Conservation (phyloP, 148 eudicot genomes). For the Chenopodium formosanum region DNA sequence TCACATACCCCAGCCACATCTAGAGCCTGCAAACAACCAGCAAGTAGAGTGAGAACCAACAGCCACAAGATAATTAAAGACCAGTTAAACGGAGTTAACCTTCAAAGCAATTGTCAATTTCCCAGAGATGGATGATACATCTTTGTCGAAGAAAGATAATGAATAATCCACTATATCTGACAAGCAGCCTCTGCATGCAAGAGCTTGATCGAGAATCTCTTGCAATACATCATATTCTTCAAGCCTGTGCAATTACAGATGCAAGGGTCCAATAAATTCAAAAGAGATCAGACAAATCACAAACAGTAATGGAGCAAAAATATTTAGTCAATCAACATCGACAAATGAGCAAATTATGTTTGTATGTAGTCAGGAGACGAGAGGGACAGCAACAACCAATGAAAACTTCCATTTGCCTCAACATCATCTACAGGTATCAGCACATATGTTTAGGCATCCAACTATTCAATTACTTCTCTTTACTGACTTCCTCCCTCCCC, state of each 20-base stretch:
- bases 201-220: slow-evolving; percentile 70
- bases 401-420: neutral
- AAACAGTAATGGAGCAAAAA: neutral
- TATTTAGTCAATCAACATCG: neutral
- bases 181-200: slow-evolving; percentile 61
- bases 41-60: slow-evolving; percentile 7
- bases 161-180: slow-evolving; percentile 56
- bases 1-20: slow-evolving; percentile 66
- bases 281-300: neutral
- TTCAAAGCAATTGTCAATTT: slow-evolving; percentile 67
- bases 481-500: neutral
- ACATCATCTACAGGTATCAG: neutral
- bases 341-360: neutral
- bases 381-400: neutral
- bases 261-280: slow-evolving; percentile 1
- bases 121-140: slow-evolving; percentile 44
- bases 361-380: neutral
- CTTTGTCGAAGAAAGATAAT: slow-evolving; percentile 51
- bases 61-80: neutral
- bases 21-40: slow-evolving; percentile 49
- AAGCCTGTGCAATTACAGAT: slow-evolving; percentile 44
- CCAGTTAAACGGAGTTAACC: slow-evolving; percentile 36
- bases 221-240: slow-evolving; percentile 62
- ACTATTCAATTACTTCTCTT: neutral
- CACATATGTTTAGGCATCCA: neutral